phyloP scores from a whole-genome alignment of 2,329 filamentous ascomycete genomes.

The Pezicula carpinea region DNA sequence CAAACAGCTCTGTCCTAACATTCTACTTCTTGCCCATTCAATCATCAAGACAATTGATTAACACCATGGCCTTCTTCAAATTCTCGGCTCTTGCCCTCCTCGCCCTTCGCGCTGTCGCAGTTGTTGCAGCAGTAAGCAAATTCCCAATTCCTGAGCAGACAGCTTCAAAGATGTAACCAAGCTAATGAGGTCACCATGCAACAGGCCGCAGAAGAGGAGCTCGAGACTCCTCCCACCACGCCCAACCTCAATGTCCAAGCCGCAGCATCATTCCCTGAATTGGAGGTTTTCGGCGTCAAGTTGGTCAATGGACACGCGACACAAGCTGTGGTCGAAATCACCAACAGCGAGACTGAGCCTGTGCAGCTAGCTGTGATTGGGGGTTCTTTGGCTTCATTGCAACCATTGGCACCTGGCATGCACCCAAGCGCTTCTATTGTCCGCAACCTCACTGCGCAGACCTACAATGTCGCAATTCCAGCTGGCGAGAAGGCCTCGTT shows the following conservation, averaged over 20 bases:
- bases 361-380: conserved; percentile 73
- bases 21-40: not conserved
- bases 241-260: conserved; percentile 59
- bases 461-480: conserved; percentile 69
- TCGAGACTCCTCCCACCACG: conserved; percentile 15
- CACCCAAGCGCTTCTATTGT: conserved; percentile 54
- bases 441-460: conserved; percentile 77
- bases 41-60: conserved; percentile 6
- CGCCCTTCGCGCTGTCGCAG: conserved; percentile 63
- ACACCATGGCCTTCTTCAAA: conserved; percentile 68
- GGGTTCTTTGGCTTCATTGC: conserved; percentile 63
- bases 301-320: conserved; percentile 89
- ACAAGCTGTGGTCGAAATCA: conserved; percentile 74
- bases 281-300: conserved; percentile 85
- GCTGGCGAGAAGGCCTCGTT: conserved; percentile 72
- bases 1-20: not conserved
- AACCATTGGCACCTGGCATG: conserved; percentile 44
- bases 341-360: conserved; percentile 74
- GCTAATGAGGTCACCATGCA: conserved; percentile 3
- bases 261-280: conserved; percentile 57
- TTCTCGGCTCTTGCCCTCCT: conserved; percentile 67
- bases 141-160: conserved; percentile 11
- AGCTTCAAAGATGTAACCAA: conserved; percentile 8
- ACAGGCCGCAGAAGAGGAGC: conserved; percentile 18
- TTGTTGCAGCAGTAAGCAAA: conserved; percentile 56